Evolutionary conservation across 192 early-diverging fungal species (phyloP).

Genomic region (Linnemannia hyalina): DNA sequence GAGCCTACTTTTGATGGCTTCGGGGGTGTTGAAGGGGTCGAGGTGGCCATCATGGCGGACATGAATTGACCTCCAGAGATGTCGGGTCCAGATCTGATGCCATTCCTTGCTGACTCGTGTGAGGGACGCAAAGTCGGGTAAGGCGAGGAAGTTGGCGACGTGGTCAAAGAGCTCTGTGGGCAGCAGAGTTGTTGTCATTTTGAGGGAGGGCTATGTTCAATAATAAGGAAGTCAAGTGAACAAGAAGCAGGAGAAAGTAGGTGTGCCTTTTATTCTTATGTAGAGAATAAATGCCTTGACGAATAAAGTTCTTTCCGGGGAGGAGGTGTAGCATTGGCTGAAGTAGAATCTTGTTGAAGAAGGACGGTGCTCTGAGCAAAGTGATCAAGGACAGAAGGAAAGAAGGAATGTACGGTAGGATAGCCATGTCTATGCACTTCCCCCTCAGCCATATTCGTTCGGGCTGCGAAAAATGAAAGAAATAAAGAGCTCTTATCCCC

Average conservation of each 20-base stretch:
- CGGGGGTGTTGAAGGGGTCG: background rate
- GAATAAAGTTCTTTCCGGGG: no score
- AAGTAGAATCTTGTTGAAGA: no score
- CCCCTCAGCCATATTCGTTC: background rate
- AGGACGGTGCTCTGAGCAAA: no score
- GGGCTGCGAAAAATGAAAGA: background rate
- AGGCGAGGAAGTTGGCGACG: background rate
- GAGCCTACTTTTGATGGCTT: background rate
- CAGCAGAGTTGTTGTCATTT: background rate
- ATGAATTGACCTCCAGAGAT: conserved; percentile 5
- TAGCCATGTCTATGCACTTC: no score
- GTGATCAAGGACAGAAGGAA: no score
- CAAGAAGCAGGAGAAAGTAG: background rate
- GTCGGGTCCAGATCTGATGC: conserved; percentile 2
- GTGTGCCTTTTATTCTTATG: background rate
- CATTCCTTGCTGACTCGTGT: background rate
- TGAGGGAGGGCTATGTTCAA: background rate
- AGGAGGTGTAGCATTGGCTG: no score
- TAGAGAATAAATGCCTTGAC: no score
- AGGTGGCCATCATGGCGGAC: background rate
- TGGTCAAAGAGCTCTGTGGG: background rate
- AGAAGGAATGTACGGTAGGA: no score
- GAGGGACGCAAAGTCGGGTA: background rate
- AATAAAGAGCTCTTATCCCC: background rate
- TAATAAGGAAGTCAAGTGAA: background rate